These are phyloP conservation scores for Penicillium verrucosum DNA, from an alignment of 2,329 filamentous ascomycete genomes.

Conservation along the genomic window DNA sequence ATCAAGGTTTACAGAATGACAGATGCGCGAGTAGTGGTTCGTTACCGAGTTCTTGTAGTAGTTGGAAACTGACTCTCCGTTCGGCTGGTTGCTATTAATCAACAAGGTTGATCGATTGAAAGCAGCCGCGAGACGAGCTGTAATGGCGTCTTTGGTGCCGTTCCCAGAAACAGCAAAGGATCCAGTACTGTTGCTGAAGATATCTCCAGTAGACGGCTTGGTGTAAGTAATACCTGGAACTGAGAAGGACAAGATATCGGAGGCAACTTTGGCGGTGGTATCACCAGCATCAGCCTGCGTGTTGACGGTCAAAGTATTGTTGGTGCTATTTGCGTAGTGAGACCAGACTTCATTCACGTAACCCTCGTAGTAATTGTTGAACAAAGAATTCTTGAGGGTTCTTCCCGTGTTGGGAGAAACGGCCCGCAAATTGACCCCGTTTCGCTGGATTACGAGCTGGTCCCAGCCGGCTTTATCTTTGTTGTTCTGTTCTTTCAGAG, in stretches of 20 bases:
- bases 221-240: constrained; percentile 50
- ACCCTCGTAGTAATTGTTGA: constrained; percentile 51
- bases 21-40: constrained; percentile 66
- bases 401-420: constrained; percentile 46
- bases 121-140: constrained; percentile 70
- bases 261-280: constrained; percentile 50
- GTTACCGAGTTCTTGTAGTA: constrained; percentile 58
- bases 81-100: constrained; percentile 50
- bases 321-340: constrained; percentile 38
- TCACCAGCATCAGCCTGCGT: constrained; percentile 61
- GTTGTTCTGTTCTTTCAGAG: constrained; percentile 53
- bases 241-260: constrained; percentile 43
- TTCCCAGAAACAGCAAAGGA: constrained; percentile 52
- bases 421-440: constrained; percentile 41
- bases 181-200: constrained; percentile 64
- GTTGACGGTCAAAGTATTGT: constrained; percentile 55
- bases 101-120: constrained; percentile 72
- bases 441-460: constrained; percentile 51
- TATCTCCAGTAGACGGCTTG: constrained; percentile 59
- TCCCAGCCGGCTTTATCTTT: constrained; percentile 61
- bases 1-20: constrained; percentile 59
- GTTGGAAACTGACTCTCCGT: constrained; percentile 46
- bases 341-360: constrained; percentile 54
- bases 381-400: constrained; percentile 44
- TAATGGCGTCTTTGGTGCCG: constrained; percentile 58